phyloP scores from a whole-genome alignment of 2,329 filamentous ascomycete genomes.

The Aspergillus costaricaensis region DNA sequence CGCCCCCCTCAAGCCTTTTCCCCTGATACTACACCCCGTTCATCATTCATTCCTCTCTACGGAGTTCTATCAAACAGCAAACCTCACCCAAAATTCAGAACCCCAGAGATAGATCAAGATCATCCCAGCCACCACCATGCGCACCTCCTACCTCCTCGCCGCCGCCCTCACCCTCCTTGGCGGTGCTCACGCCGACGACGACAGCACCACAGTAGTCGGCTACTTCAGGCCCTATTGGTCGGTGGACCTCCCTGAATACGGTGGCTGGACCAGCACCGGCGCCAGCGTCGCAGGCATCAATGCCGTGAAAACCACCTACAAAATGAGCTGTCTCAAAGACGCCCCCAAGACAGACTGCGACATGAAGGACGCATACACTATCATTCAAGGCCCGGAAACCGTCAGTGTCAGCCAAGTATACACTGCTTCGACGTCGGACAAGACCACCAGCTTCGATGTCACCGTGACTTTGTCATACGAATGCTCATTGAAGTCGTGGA shows the following conservation, averaged over 20 bases:
- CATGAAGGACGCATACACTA: conserved; percentile 22
- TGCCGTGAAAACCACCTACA: conserved; percentile 25
- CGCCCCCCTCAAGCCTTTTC: no score
- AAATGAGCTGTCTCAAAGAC: conserved; percentile 23
- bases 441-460: conserved; percentile 13
- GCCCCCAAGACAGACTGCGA: conserved; percentile 28
- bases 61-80: no score
- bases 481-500: conserved; percentile 21
- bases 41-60: no score
- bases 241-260: conserved; percentile 5
- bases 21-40: no score
- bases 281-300: conserved; percentile 27
- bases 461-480: conserved; percentile 22
- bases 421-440: conserved; percentile 17
- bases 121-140: background rate
- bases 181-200: background rate
- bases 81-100: background rate
- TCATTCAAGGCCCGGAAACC: conserved; percentile 28
- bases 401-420: conserved; percentile 23
- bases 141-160: background rate
- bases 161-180: background rate
- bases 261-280: conserved; percentile 20
- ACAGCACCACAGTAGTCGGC: conserved; percentile 15
- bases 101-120: background rate
- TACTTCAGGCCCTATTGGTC: conserved; percentile 16